Evolutionary conservation across 176 grass and related monocot species (phyloP), one percentile per base, ranked within the genome.

Genomic region (Poa annua): DNA sequence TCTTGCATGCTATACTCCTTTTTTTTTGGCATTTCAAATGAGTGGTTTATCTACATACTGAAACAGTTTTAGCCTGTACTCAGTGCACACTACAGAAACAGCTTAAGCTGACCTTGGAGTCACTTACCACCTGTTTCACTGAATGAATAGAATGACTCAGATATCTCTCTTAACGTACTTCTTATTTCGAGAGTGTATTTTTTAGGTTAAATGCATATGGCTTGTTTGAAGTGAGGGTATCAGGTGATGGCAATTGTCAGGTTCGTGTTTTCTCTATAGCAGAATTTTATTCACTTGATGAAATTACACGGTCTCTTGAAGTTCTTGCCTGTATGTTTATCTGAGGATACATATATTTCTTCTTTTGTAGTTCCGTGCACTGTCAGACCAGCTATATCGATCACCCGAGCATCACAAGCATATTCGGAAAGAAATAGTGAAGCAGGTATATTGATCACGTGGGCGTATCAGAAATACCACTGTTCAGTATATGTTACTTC

Each of bases 181-280:
- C 53, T 77, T 29, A 42, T 67, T 42, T 52, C 62, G 79, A 56
- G 22, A 49, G 38, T 8, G 49, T 48, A 68, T 85, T 65, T 94
- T 88, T 79, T 85, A 99, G 96, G 85, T 52, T 99, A 73, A 92
- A 99, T 89, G 85, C 80, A 53, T 94, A 99, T 81, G 93, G 96
- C 22, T 86, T 99, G 76, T 93, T 75, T 24, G 96, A 99, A 87
- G 87, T 96, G 74, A 89, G 90, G 81, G 96, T 99, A 36, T 87
- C 96, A 66, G 96, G 96, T 20, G 96, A 96, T 85, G 96, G 96
- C 53, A 99, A 99, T 89, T 99, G 96, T 86, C 96, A 99, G 96
- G 96, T 98, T 35, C 19, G 50, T 56, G 33, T 35, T 22, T 74
- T 76, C 84, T 78, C 26, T 79, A 75, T 41, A 33, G 67, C 52